phyloP scores from a whole-genome alignment of 139 green algal genomes.

The Closterium sp. region DNA sequence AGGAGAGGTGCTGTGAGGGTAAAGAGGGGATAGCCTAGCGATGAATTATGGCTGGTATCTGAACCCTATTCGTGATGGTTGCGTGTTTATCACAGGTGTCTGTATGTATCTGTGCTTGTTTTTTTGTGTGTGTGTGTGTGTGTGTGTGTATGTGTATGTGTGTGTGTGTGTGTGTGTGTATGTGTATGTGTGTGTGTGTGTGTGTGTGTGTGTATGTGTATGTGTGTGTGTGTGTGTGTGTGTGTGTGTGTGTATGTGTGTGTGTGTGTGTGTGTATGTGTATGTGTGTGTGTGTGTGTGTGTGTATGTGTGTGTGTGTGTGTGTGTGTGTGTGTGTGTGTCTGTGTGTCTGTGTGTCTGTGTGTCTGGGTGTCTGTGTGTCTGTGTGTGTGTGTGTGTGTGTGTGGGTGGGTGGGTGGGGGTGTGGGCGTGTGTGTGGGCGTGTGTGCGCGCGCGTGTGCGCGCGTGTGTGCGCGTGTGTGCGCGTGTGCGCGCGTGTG shows the following conservation, averaged over 20 bases:
- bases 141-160: background rate
- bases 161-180: background rate
- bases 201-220: background rate
- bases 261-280: too few relatives aligned
- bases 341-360: too few relatives aligned
- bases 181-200: background rate
- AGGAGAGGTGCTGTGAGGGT: too few relatives aligned
- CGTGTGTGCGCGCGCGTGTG: slow-evolving; percentile 12
- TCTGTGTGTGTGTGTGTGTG: too few relatives aligned
- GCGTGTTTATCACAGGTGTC: background rate
- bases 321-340: too few relatives aligned
- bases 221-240: background rate
- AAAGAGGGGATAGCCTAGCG: too few relatives aligned
- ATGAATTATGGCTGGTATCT: too few relatives aligned
- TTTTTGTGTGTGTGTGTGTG: background rate
- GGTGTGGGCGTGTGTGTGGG: background rate
- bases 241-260: slow-evolving; percentile 1
- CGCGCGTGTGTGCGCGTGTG: slow-evolving; percentile 10
- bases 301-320: too few relatives aligned
- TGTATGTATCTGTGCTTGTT: background rate
- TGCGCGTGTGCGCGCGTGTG: slow-evolving; percentile 10
- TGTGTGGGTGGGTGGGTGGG: background rate
- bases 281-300: too few relatives aligned
- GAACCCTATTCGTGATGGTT: background rate
- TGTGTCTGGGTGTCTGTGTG: too few relatives aligned